Evolutionary conservation across 2,329 filamentous ascomycete genomes (phyloP).

Genomic region (Neofusicoccum sp.): DNA sequence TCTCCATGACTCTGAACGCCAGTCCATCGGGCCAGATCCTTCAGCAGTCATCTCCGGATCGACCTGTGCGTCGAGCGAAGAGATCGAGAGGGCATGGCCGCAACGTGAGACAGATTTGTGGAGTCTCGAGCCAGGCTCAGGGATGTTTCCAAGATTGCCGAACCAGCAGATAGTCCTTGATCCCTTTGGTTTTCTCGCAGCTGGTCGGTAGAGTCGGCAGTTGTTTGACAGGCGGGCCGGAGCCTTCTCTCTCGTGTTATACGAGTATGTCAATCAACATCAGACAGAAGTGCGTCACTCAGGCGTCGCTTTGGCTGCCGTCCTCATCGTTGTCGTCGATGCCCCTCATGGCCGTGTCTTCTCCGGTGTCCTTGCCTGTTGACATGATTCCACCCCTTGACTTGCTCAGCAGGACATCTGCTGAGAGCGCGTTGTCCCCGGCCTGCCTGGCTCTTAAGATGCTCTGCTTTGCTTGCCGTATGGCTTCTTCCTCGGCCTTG

Average conservation of each 20-base stretch:
- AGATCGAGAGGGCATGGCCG: background rate
- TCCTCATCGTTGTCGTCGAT: background rate
- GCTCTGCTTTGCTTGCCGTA: conserved; percentile 64
- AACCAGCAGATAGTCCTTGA: background rate
- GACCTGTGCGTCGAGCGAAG: background rate
- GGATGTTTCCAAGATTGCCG: conserved; percentile 15
- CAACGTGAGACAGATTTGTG: conserved; percentile 11
- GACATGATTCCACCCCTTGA: background rate
- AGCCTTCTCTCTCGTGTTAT: background rate
- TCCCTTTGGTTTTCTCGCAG: background rate
- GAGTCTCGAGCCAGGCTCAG: conserved; percentile 3
- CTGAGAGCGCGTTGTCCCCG: background rate
- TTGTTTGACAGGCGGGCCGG: background rate
- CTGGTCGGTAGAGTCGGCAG: background rate
- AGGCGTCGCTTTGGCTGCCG: background rate
- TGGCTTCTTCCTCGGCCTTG: conserved; percentile 86
- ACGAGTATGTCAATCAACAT: background rate
- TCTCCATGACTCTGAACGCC: background rate
- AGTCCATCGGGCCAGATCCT: background rate
- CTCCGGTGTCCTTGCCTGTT: background rate
- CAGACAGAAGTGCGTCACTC: background rate
- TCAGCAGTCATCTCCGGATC: background rate
- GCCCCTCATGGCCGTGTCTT: background rate
- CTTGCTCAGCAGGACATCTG: conserved; percentile 2
- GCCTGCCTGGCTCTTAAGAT: background rate